Evolutionary conservation across 805 yeast genomes (phyloP), one percentile per base, ranked within the genome.

Genomic region (Komagataella kurtzmanii): DNA sequence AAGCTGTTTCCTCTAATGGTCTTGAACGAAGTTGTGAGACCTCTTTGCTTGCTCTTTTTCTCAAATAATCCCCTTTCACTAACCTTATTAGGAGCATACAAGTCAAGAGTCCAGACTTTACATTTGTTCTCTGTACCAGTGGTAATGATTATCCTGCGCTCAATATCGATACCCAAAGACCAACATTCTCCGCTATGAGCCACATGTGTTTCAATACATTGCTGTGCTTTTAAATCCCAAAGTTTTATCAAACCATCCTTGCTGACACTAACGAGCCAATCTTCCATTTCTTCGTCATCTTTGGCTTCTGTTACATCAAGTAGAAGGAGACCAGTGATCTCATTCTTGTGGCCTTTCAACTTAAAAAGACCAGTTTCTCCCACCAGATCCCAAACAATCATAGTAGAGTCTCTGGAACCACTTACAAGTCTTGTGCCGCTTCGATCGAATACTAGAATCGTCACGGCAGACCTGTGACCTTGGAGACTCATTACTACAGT

Each of bases 131-230:
- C 89, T 59, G 80, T 77, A 47, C 96, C 90, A 24, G 85, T 75
- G 1, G 97, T 89, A 18, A 89, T 66, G 24, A 77, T 68, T 51
- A 82, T 56, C 47, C 63, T 66, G 46, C 57, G 58, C 8, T 60
- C 52, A 4, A 60, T 52, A 21, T 65, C 66, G 17, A 80, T 63
- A 3, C 79, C 85, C 60, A 89, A 65, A 2, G 86, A 72, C 98
- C 98, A 93, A 69, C 97, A 88, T 65, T 93, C 98, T 53, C 91
- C 90, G 19, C 85, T 75, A 63, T 88, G 96, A 0, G 97, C 96
- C 55, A 89, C 81, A 63, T 90, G 97, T 1, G 98, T 90, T 64
- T 93, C 99, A 4, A 89, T 72, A 67, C 97, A 88, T 64, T 88
- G 95, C 63, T 86, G 88, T 3, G 93, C 70, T 59, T 82, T 84